Base-by-base conservation (phyloP, 1,284 basidiomycete genomes). In the Rhodofomes roseus region DNA sequence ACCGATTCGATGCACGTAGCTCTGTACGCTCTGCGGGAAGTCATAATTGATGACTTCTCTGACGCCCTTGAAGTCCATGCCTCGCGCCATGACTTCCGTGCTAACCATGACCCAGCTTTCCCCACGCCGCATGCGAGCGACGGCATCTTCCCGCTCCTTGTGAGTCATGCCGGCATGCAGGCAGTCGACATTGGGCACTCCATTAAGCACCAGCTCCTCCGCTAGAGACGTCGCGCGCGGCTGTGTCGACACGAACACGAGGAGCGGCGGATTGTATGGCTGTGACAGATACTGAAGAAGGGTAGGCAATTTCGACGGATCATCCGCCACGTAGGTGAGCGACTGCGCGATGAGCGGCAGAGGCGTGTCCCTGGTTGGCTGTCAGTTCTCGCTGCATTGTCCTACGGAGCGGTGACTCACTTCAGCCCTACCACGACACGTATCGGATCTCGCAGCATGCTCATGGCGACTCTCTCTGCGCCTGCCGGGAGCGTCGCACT, bases 51-150 rank as follows among this genome's bases (percentile, higher is more conserved):
- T 90, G 12, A 99, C 96, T 66, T 98, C 89, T 63, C 90, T 82
- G 46, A 99, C 89, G 14, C 95, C 95, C 72, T 93, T 92, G 79
- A 99, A 98, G 72, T 99, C 96, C 87, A 99, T 96, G 4, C 96
- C 97, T 64, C 97, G 83, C 12, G 94, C 95, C 89, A 97, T 91
- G 40, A 97, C 92, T 71, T 98, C 96, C 16, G 95, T 98, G 64
- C 89, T 92, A 54, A 97, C 84, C 81, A 98, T 85, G 27, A 95
- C 84, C 95, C 95, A 98, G 62, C 92, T 90, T 67, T 90, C 84
- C 0, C 95, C 96, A 64, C 81, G 81, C 50, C 92, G 87, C 86
- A 99, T 98, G 22, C 89, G 85, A 50, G 82, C 81, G 12, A 98
- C 84, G 11, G 91, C 86, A 66, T 93, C 89, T 65, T 96, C 93